Base-by-base conservation (phyloP, 2,329 filamentous ascomycete genomes). In the Claviceps humidiphila region DNA sequence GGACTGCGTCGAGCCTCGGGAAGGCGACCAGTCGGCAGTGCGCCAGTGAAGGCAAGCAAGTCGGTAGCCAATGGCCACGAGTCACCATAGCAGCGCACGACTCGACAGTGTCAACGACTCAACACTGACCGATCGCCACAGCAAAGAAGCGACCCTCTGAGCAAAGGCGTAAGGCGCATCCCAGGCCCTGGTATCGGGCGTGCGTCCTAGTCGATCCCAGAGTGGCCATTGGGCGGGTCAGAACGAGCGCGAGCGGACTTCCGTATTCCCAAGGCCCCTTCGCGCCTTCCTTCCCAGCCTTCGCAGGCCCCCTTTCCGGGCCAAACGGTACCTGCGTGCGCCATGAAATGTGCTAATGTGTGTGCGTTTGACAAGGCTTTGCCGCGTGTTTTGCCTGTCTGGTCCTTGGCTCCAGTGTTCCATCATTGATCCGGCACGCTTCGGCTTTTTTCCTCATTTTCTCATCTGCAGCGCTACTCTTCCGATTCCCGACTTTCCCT, bases 281-380 rank as follows among this genome's bases (percentile, higher is more conserved):
- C 20, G 14, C 11, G 14, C 22, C 42, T 24, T 7, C 22, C 42
- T 11, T 14, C 17, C 40, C 40, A 20, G 40, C 4, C 40, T 7
- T 5, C 8, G 4, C n/a, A 13, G 6, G 42, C 14, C 42, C 17
- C 16, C 14, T 8, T 34, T 34, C 26, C 26, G 44, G 44, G 26
- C 11, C 39, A 6, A 11, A 46, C 49, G 49, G 49, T 51, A 51
- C 49, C 42, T 51, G 49, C 49, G 42, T 46, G 49, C 49, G 49
- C 49, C 49, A 30, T 46, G 49, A 9, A 34, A 20, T 17, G 30
- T 46, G 49, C 20, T 38, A 46, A 45, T 37, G 49, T 17, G 42
- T 37, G 14, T 20, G 47, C 39, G 38, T 14, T 34, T 22, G 47
- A 8, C 38, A 30, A 26, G 47, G 24, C 24, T n/a, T 37, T n/a